phyloP scores from a whole-genome alignment of 2,329 filamentous ascomycete genomes.

The Lasiodiplodia sp. region DNA sequence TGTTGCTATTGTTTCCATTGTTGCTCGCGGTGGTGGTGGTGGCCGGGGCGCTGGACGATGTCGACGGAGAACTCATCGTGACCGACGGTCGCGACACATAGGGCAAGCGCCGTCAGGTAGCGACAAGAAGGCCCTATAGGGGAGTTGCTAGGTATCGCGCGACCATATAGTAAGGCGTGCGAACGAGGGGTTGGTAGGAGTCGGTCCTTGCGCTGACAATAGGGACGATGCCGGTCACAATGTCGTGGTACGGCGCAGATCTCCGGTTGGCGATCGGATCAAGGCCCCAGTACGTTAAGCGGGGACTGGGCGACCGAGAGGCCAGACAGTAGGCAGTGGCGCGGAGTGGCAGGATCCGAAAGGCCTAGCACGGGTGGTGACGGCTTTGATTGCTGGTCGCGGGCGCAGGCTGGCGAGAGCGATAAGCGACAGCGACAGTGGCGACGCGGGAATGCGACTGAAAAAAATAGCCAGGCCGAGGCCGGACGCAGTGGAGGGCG shows the following conservation, averaged over 20 bases:
- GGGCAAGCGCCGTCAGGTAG: slow-evolving; percentile 1
- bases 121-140: neutral
- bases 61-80: slow-evolving; percentile 26
- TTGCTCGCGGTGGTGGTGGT: slow-evolving; percentile 32
- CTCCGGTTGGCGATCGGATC: slow-evolving; percentile 19
- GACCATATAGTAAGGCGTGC: slow-evolving; percentile 13
- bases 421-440: slow-evolving; percentile 17
- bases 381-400: slow-evolving; percentile 9
- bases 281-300: slow-evolving; percentile 15
- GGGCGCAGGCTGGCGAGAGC: neutral
- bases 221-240: slow-evolving; percentile 26
- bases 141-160: neutral
- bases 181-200: slow-evolving; percentile 24
- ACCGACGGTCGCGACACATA: slow-evolving; percentile 15
- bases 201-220: slow-evolving; percentile 21
- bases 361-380: slow-evolving; percentile 21
- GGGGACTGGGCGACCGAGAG: slow-evolving; percentile 14
- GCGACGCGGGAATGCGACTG: slow-evolving; percentile 16
- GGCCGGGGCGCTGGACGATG: slow-evolving; percentile 30
- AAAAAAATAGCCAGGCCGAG: neutral
- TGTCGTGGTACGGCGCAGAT: slow-evolving; percentile 18
- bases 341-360: slow-evolving; percentile 9
- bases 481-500: neutral
- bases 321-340: slow-evolving; percentile 10
- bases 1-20: slow-evolving; percentile 37